Evolutionary conservation across 768 basidiomycete species (phyloP).

Genomic region (Boletus pseudo-olivaceus): DNA sequence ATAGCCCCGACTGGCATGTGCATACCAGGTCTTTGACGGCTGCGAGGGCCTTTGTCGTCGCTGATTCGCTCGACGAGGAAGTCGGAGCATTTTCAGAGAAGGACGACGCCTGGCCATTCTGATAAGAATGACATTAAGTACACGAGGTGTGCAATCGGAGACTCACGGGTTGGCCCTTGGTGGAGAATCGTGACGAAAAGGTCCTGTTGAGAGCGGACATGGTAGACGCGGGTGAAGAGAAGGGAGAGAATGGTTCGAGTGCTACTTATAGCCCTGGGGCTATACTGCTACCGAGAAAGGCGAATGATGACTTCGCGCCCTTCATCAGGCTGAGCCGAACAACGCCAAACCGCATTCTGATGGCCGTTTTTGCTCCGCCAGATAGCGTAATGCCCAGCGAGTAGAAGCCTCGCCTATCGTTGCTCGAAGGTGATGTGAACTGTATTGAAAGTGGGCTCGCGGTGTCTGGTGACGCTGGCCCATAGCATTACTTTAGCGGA

Average conservation of each 20-base stretch:
- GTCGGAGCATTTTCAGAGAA: slow-evolving; percentile 4
- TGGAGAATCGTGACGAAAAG: slow-evolving; percentile 29
- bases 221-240: slow-evolving; percentile 4
- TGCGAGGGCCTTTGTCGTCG: slow-evolving; percentile 21
- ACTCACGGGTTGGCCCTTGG: slow-evolving; percentile 27
- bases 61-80: slow-evolving; percentile 14
- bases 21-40: slow-evolving; percentile 31
- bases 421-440: not conserved
- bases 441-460: not conserved
- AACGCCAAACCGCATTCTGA: slow-evolving; percentile 9
- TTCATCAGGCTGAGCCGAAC: slow-evolving; percentile 18
- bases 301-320: slow-evolving; percentile 7
- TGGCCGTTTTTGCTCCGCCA: not conserved
- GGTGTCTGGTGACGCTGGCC: not conserved
- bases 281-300: slow-evolving; percentile 15
- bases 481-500: too few species aligned
- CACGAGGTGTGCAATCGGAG: not conserved
- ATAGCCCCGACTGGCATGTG: not conserved
- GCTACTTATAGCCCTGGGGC: slow-evolving; percentile 28
- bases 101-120: slow-evolving; percentile 14
- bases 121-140: not conserved
- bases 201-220: slow-evolving; percentile 31
- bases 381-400: slow-evolving; percentile 3
- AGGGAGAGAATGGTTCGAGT: not conserved
- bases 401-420: not conserved